Conservation (phyloP, 306 rosid species). For the Vigna angularis region DNA sequence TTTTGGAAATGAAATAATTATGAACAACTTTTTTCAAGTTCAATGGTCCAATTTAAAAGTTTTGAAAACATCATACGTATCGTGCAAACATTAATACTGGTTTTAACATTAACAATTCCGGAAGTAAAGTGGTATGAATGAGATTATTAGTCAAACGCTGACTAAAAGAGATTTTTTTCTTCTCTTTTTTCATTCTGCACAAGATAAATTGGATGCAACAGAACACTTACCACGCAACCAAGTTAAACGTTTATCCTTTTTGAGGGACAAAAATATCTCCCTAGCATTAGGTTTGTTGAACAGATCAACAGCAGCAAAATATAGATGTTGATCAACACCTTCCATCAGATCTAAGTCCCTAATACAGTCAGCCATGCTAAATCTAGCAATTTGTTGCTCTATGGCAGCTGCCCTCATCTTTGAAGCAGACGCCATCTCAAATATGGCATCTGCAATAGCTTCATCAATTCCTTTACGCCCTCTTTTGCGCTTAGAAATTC, state of each 20-base stretch:
- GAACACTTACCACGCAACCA: slow-evolving; percentile 71
- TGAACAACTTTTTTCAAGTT: neutral
- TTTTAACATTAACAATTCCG: neutral
- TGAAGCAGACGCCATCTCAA: slow-evolving; percentile 86
- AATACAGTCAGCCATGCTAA: slow-evolving; percentile 69
- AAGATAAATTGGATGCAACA: slow-evolving; percentile 40
- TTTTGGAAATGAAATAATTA: neutral
- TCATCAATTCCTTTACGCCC: slow-evolving; percentile 72
- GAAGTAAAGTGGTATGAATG: neutral
- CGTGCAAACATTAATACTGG: slow-evolving; percentile 2
- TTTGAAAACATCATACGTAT: neutral
- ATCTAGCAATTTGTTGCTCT: slow-evolving; percentile 60
- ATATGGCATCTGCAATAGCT: slow-evolving; percentile 73
- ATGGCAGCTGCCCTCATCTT: slow-evolving; percentile 66
- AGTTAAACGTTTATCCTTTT: slow-evolving; percentile 61
- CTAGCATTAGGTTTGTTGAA: slow-evolving; percentile 71
- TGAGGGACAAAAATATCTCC: slow-evolving; percentile 79
- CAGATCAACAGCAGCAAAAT: slow-evolving; percentile 73
- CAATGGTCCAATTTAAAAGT: neutral
- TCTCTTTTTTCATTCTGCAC: slow-evolving; percentile 42
- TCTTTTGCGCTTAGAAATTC: slow-evolving; percentile 60
- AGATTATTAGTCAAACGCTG: slow-evolving; percentile 8
- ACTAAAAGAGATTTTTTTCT: neutral
- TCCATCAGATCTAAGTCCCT: slow-evolving; percentile 67
- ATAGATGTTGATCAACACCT: slow-evolving; percentile 66